Base-by-base conservation (phyloP, 352 stramenopile genomes). In the Phytophthora boehmeriae region DNA sequence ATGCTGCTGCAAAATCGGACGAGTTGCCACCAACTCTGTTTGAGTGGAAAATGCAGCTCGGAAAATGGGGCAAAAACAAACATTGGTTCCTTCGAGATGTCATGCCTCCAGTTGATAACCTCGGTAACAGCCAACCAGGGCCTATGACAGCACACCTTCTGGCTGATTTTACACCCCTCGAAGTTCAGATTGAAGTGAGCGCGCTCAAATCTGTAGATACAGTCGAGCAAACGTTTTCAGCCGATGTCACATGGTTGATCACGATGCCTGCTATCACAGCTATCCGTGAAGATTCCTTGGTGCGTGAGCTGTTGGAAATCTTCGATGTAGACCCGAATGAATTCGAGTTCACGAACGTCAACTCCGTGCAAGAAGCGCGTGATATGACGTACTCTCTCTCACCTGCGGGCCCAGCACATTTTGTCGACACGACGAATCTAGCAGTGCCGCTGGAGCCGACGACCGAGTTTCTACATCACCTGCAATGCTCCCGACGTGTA, bases 21-120 rank as follows among this genome's bases (percentile, higher is more conserved):
- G 56, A 71, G 5, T 27, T 70, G 5, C 57, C 67, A 14, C 54
- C 61, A 10, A 70, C 59, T 9, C n/a, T 84, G 1, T 88, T 88
- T 36, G 61, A 74, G 11, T 88, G 78, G 78, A 86, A 83, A 48
- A 86, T 88, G 76, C 63, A 83, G 54, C 59, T 83, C 0, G 78
- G 76, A 5, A 68, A 54, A 17, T 88, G 75, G 73, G 71, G 72
- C 6, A 46, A 73, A 47, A 42, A 41, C 14, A 64, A 58, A 13
- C 78, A 85, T 51, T 88, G 78, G 76, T 86, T 88, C 39, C 57
- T 85, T 27, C 78, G 72, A 23, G 63, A 79, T 22, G 42, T 84
- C 13, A 69, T 76, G 34, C 58, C 67, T 3, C 70, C 73, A 0
- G 20, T 55, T 17, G 53, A 62, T 3, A 14, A 23, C 14, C 16